Percentiles rank a stretch among this genome's conserved stretches.
Evolutionary conservation across 345 rosid genomes (phyloP).

Genomic region (Noccaea bulbosa): DNA sequence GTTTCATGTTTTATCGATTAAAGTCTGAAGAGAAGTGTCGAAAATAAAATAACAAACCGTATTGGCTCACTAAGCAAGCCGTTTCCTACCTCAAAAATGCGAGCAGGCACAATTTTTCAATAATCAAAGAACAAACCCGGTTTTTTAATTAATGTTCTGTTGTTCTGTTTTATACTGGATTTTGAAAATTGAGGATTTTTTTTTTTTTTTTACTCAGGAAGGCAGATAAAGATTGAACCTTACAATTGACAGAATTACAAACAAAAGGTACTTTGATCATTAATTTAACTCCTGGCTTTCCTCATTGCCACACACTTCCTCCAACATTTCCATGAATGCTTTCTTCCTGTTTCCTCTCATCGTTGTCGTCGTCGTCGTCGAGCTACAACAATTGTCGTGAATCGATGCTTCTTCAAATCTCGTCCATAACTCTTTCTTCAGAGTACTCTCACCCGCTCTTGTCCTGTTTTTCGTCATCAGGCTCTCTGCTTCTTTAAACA

Average conservation of each 20-base stretch:
- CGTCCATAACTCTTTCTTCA: slow-evolving; percentile 94
- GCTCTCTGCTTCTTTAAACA: slow-evolving; percentile 62
- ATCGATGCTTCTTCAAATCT: slow-evolving; percentile 85
- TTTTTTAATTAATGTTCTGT: no score
- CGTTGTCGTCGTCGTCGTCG: slow-evolving; percentile 35
- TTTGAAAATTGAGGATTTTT: no score
- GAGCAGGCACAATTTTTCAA: no score
- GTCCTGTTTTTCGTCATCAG: slow-evolving; percentile 52
- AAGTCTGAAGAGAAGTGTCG: no score
- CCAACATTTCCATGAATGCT: slow-evolving; percentile 90
- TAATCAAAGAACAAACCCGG: no score
- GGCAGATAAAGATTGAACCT: background rate
- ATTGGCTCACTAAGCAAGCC: no score
- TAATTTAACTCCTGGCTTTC: slow-evolving; percentile 24
- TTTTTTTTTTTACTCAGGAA: no score
- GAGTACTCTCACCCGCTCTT: slow-evolving; percentile 80
- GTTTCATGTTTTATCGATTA: no score
- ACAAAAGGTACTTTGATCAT: slow-evolving; percentile 14
- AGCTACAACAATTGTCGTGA: slow-evolving; percentile 40
- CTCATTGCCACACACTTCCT: slow-evolving; percentile 74
- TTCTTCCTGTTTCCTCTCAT: slow-evolving; percentile 47
- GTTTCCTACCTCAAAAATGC: no score
- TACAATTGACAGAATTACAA: slow-evolving; percentile 30
- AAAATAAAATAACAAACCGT: no score
- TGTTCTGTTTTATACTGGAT: no score